Evolutionary conservation across 1,139 yeast species (phyloP), one percentile per base, ranked within the genome.

Genomic region (Debaryomyces robertsiae): DNA sequence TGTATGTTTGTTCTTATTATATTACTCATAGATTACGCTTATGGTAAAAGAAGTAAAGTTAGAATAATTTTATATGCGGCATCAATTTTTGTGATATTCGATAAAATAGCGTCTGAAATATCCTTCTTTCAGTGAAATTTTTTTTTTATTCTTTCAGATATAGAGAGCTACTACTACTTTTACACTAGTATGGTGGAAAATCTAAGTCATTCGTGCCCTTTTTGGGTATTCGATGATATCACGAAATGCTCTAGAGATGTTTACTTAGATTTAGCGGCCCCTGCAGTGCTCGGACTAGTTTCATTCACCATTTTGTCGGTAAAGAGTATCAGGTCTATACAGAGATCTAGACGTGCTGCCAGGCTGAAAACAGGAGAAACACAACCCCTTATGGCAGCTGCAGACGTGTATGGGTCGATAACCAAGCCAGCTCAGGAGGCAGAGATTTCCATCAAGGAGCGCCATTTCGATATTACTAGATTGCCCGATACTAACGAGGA

Each of bases 391-490:
- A 52, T 68, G 46, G 65, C 69, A 13, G 39, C 52, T 23, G 41
- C 55, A 7, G 66, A 58, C 48, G 69, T 55, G 23, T 71, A 67
- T 47, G 75, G 68, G 32, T 50, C 65, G 22, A 48, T 54, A 11
- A 46, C 43, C 11, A 46, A 6, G 38, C 45, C 18, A 39, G 32
- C 22, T 24, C 11, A 6, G 16, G 10, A n/a, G 16, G 31, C 4
- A 9, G n/a, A 28, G 6, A 47, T 53, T 23, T 49, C 61, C 2
- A 47, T 75, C 25, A 67, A 77, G 37, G 69, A 69, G 24, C 72
- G 73, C 40, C 84, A 79, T 53, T 79, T 79, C 51, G 80, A 78
- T 54, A 62, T 79, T 38, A 52, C 66, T 10, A 63, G 68, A 28
- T 57, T 79, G 36, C 55, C 67, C 11, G 73, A 75, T 32, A 62